Evolutionary conservation across 768 basidiomycete genomes (phyloP).

Genomic region (Naganishia vishniacii): DNA sequence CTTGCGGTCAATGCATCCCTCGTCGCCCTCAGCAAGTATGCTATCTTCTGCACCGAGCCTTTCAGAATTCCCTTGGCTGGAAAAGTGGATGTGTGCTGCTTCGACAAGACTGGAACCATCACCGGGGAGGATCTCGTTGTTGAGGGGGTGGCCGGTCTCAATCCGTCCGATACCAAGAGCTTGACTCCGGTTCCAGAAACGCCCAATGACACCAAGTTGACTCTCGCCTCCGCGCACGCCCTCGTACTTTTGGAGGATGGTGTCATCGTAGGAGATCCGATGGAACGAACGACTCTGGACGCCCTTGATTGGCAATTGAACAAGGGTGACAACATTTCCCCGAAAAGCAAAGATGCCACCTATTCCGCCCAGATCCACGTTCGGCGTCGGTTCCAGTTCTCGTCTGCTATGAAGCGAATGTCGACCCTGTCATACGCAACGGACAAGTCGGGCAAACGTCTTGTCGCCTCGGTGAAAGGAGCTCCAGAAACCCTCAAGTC

Average conservation of each 20-base stretch:
- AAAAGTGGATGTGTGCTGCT: constrained; percentile 94
- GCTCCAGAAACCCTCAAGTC: constrained; percentile 92
- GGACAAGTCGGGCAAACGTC: constrained; percentile 34
- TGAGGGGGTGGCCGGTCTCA: constrained; percentile 84
- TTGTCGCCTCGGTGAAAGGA: constrained; percentile 70
- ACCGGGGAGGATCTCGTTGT: constrained; percentile 91
- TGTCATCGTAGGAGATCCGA: constrained; percentile 90
- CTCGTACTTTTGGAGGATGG: constrained; percentile 91
- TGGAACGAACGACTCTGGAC: constrained; percentile 95
- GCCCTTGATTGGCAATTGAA: constrained; percentile 79
- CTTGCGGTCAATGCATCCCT: constrained; percentile 92
- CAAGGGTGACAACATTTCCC: constrained; percentile 67
- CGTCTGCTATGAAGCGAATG: constrained; percentile 95
- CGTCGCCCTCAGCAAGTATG: constrained; percentile 86
- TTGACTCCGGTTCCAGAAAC: constrained; percentile 75
- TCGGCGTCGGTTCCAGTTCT: constrained; percentile 93
- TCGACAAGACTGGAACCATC: constrained; percentile 98
- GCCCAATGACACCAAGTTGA: constrained; percentile 69
- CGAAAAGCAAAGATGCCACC: constrained; percentile 54
- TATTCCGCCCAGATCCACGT: constrained; percentile 58
- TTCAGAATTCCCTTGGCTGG: constrained; percentile 96
- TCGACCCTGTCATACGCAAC: constrained; percentile 64
- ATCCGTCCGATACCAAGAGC: constrained; percentile 58
- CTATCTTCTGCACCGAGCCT: constrained; percentile 98
- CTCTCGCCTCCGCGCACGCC: constrained; percentile 90